Percentiles rank a stretch among this genome's conserved stretches.
phyloP scores from a whole-genome alignment of 352 stramenopile species.

The Sclerospora graminicola region DNA sequence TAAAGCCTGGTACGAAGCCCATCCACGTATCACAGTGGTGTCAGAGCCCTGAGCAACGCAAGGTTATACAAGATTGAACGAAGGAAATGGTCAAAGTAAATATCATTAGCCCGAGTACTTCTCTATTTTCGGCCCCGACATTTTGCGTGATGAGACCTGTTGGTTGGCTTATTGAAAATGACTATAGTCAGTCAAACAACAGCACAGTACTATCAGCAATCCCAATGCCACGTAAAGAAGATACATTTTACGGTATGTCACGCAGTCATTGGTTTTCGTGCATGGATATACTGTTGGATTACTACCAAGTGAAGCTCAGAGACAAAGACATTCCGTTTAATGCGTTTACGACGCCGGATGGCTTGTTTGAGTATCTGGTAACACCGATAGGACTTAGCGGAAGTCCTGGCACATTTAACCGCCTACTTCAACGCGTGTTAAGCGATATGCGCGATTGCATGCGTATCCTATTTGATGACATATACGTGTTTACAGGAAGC shows the following conservation, averaged over 20 bases:
- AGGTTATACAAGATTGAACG: too few relatives aligned
- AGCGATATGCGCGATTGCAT: background rate
- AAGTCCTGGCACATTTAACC: background rate
- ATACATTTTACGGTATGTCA: background rate
- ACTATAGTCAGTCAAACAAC: too few relatives aligned
- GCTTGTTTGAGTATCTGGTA: constrained; percentile 2
- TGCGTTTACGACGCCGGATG: background rate
- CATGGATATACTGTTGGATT: background rate
- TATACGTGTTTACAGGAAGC: background rate
- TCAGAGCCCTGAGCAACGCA: too few relatives aligned
- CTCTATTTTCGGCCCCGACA: too few relatives aligned
- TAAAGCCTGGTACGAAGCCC: too few relatives aligned
- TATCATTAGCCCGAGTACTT: too few relatives aligned
- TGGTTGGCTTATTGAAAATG: too few relatives aligned
- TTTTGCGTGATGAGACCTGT: too few relatives aligned
- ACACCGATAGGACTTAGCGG: background rate
- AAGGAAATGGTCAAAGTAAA: too few relatives aligned
- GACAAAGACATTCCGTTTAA: constrained; percentile 5
- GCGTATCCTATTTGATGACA: background rate
- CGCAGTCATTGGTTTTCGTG: constrained; percentile 1
- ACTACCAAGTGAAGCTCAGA: constrained; percentile 4
- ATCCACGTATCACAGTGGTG: too few relatives aligned
- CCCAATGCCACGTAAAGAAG: too few relatives aligned
- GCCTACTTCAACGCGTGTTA: background rate
- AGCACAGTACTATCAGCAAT: too few relatives aligned